Evolutionary conservation across 371 early-diverging fungal genomes (phyloP).

Genomic region (Blakeslea trispora): DNA sequence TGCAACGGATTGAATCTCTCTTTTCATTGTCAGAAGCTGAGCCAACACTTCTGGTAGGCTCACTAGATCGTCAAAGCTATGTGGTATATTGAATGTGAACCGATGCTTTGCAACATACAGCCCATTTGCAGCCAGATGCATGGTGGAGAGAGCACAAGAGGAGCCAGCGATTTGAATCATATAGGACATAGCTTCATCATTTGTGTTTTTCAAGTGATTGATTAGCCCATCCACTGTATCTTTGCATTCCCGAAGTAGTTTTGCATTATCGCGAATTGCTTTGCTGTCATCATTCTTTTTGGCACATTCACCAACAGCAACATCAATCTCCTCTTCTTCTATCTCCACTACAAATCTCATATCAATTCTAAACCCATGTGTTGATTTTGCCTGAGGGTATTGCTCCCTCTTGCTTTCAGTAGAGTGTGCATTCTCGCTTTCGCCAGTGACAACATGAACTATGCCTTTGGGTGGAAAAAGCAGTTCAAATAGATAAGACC

Average conservation of each 20-base stretch:
- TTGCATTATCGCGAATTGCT: slow-evolving; percentile 18
- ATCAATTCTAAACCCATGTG: slow-evolving; percentile 17
- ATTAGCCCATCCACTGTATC: slow-evolving; percentile 21
- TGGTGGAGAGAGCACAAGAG: slow-evolving; percentile 21
- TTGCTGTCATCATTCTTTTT: slow-evolving; percentile 11
- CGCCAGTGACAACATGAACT: slow-evolving; percentile 12
- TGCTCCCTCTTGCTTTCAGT: slow-evolving; percentile 7
- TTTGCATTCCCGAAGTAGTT: slow-evolving; percentile 17
- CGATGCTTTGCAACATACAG: slow-evolving; percentile 21
- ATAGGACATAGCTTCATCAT: slow-evolving; percentile 17
- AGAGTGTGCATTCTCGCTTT: slow-evolving; percentile 10
- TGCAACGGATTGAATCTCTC: slow-evolving; percentile 17
- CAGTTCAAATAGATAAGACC: slow-evolving; percentile 11
- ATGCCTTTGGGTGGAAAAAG: slow-evolving; percentile 13
- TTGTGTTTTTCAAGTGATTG: slow-evolving; percentile 4
- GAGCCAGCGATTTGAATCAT: slow-evolving; percentile 23
- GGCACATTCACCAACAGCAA: slow-evolving; percentile 18
- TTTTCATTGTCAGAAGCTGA: slow-evolving; percentile 23
- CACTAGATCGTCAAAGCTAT: slow-evolving; percentile 15
- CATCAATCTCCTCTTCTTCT: slow-evolving; percentile 5
- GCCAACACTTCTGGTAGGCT: slow-evolving; percentile 11
- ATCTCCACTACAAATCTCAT: slow-evolving; percentile 16
- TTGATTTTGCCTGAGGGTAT: slow-evolving; percentile 10
- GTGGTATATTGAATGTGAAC: slow-evolving; percentile 19
- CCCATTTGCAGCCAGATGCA: slow-evolving; percentile 25